phyloP scores from a whole-genome alignment of 768 basidiomycete genomes.

The Lactifluus pinguis region DNA sequence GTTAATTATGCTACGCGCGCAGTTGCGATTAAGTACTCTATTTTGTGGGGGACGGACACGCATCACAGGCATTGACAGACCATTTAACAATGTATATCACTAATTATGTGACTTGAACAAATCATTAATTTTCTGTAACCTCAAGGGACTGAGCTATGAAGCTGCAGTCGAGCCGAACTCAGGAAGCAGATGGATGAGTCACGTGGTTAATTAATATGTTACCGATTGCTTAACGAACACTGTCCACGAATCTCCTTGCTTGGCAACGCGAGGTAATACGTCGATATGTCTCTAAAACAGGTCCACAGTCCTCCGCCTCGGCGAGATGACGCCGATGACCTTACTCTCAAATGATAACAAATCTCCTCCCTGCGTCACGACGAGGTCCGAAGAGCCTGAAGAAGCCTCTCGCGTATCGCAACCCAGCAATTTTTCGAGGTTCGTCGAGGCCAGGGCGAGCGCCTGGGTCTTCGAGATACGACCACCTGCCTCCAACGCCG shows the following conservation, averaged over 20 bases:
- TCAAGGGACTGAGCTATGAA: background rate
- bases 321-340: conserved; percentile 29
- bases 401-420: conserved; percentile 14
- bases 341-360: conserved; percentile 30
- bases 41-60: background rate
- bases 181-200: background rate
- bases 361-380: conserved; percentile 29
- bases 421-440: conserved; percentile 42
- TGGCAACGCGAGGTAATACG: background rate
- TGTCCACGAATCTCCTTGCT: background rate
- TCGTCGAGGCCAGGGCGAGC: conserved; percentile 41
- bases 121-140: background rate
- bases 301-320: conserved; percentile 24
- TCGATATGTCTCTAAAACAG: conserved; percentile 22
- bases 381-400: conserved; percentile 22
- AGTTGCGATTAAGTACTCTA: background rate
- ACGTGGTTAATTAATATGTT: background rate
- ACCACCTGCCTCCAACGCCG: conserved; percentile 22
- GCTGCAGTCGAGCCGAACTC: background rate
- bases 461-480: conserved; percentile 34
- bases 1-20: background rate
- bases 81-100: conserved; percentile 11
- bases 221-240: background rate
- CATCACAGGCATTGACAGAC: conserved; percentile 8
- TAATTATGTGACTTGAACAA: background rate